A percentile compares a stretch with the other conserved stretches of the same genome.
Evolutionary conservation across 2,329 filamentous ascomycete genomes (phyloP).

Genomic region (Clarireedia monteithiana): DNA sequence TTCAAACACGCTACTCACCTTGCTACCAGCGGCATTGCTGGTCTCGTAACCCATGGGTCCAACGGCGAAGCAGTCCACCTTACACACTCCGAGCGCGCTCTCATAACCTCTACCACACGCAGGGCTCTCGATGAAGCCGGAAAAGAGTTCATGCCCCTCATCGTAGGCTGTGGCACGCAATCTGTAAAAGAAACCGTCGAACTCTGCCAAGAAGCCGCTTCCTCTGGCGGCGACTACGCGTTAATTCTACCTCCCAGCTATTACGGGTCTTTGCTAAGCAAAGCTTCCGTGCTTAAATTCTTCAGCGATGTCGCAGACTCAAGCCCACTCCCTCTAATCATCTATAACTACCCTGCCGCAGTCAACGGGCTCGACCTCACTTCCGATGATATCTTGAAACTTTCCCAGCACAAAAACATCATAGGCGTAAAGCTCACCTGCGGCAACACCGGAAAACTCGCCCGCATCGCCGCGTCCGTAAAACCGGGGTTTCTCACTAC

Average conservation of each 20-base stretch:
- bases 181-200: conserved; percentile 35
- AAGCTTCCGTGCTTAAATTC: conserved; percentile 44
- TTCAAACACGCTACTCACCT: conserved; percentile 40
- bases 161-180: conserved; percentile 33
- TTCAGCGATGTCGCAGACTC: conserved; percentile 38
- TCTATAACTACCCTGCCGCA: conserved; percentile 41
- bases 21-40: conserved; percentile 31
- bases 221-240: conserved; percentile 32
- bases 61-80: conserved; percentile 39
- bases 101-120: conserved; percentile 33
- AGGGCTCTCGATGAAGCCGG: conserved; percentile 27
- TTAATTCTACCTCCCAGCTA: conserved; percentile 34
- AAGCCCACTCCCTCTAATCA: conserved; percentile 35
- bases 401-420: conserved; percentile 31
- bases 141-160: conserved; percentile 31
- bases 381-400: conserved; percentile 30
- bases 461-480: conserved; percentile 30
- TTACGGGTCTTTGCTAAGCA: conserved; percentile 35
- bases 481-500: neutral
- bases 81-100: conserved; percentile 32
- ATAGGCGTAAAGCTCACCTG: conserved; percentile 33
- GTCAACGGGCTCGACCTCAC: conserved; percentile 37
- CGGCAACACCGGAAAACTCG: conserved; percentile 36
- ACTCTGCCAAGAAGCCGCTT: conserved; percentile 31
- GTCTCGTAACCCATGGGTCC: conserved; percentile 35